Conservation (phyloP, 805 yeast species). For the Schizosaccharomyces cryophilus region DNA sequence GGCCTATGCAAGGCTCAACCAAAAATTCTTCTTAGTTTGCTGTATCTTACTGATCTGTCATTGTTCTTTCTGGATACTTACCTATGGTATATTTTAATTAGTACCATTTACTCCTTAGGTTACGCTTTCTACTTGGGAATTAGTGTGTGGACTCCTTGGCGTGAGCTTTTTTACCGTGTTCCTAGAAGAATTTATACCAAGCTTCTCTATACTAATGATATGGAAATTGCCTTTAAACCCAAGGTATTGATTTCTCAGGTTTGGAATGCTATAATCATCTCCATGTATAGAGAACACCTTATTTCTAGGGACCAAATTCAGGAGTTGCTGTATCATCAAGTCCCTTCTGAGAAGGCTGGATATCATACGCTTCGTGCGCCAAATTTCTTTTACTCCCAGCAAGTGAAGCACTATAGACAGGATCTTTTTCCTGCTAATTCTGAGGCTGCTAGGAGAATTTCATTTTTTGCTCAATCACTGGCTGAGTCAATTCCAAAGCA, state of each 20-base stretch:
- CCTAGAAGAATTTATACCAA: conserved; percentile 98
- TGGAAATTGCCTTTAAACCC: conserved; percentile 97
- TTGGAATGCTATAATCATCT: conserved; percentile 96
- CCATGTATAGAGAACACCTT: conserved; percentile 98
- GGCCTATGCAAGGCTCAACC: conserved; percentile 67
- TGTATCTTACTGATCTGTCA: conserved; percentile 77
- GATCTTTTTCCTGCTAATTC: conserved; percentile 93
- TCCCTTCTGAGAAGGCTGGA: conserved; percentile 96
- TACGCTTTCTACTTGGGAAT: conserved; percentile 98
- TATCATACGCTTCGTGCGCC: conserved; percentile 97
- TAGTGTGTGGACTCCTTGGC: conserved; percentile 97
- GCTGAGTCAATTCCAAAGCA: conserved; percentile 98
- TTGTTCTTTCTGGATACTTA: conserved; percentile 96
- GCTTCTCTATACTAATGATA: conserved; percentile 90
- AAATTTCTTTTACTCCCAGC: conserved; percentile 93
- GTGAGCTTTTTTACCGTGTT: conserved; percentile 88
- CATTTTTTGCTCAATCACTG: conserved; percentile 95
- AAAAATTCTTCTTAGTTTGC: conserved; percentile 69
- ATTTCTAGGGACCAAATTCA: conserved; percentile 96
- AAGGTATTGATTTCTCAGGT: conserved; percentile 94
- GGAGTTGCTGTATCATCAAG: conserved; percentile 90
- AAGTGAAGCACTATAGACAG: conserved; percentile 77
- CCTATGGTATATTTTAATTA: conserved; percentile 92
- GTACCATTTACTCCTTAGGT: conserved; percentile 87
- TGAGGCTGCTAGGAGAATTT: conserved; percentile 97